These are phyloP conservation scores for Taphrina communis DNA, from an alignment of 1,139 yeast species.

Conservation along the genomic window DNA sequence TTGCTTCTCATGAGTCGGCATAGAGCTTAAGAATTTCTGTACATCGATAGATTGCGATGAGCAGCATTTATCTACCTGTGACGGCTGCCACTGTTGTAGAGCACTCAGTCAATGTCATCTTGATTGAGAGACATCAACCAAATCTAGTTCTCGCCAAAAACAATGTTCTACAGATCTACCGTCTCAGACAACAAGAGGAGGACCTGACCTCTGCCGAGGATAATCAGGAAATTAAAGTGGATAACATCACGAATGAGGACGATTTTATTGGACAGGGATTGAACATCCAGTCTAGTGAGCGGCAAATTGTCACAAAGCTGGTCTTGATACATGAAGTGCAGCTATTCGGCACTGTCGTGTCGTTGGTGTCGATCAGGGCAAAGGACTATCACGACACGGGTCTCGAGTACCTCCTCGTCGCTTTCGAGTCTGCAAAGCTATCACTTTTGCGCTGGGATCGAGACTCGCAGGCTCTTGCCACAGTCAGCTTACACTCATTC, in stretches of 20 bases:
- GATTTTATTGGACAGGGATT: constrained; percentile 28
- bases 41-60: neutral
- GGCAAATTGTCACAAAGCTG: constrained; percentile 32
- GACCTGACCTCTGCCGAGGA: constrained; percentile 22
- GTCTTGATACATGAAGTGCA: constrained; percentile 30
- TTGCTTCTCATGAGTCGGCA: neutral
- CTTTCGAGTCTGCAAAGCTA: constrained; percentile 77
- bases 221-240: constrained; percentile 14
- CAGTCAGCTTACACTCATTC: constrained; percentile 84
- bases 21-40: neutral
- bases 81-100: constrained; percentile 31
- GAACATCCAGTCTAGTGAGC: constrained; percentile 29
- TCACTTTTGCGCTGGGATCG: constrained; percentile 78
- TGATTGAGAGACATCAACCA: constrained; percentile 1
- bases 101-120: constrained; percentile 20
- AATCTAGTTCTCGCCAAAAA: constrained; percentile 43
- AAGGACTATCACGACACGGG: constrained; percentile 59
- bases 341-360: constrained; percentile 31
- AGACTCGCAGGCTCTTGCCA: constrained; percentile 59
- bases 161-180: constrained; percentile 43
- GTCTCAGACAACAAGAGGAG: constrained; percentile 33
- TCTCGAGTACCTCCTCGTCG: constrained; percentile 63
- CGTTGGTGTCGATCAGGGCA: constrained; percentile 48
- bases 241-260: constrained; percentile 25
- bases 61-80: constrained; percentile 21